Percentiles rank a stretch among this genome's conserved stretches.
These are phyloP conservation scores for Zelonia costaricensis DNA, from an alignment of 208 protist species.

Conservation along the genomic window DNA sequence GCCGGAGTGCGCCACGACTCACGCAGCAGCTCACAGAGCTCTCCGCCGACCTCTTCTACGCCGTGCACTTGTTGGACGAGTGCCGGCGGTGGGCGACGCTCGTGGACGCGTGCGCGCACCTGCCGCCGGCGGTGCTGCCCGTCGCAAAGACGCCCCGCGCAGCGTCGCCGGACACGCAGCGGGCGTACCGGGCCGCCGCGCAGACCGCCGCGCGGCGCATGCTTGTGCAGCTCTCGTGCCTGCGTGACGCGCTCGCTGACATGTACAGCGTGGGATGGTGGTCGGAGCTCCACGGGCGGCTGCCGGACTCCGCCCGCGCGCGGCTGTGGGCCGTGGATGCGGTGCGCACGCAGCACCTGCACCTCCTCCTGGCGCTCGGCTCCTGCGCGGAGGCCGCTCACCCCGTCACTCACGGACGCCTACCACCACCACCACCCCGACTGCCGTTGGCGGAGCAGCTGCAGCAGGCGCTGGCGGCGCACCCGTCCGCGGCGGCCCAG, in stretches of 20 bases:
- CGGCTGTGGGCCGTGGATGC: constrained; percentile 9
- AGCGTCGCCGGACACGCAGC: no score
- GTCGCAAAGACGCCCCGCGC: no score
- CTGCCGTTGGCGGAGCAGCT: constrained; percentile 12
- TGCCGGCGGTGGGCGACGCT: constrained; percentile 12
- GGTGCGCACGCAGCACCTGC: constrained; percentile 20
- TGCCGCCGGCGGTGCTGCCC: no score
- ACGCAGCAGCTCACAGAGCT: background rate
- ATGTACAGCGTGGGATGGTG: constrained; percentile 20
- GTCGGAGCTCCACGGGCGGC: background rate
- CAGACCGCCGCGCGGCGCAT: background rate
- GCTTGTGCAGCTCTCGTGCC: background rate
- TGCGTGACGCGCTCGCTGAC: background rate
- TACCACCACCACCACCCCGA: background rate
- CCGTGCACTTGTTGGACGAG: constrained; percentile 13
- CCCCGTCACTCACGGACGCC: no score
- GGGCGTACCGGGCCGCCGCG: no score
- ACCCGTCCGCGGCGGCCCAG: background rate
- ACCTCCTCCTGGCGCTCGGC: background rate
- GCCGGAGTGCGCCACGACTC: no score
- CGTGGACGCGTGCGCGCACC: no score
- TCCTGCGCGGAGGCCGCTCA: no score
- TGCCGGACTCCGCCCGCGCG: background rate
- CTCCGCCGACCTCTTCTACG: background rate
- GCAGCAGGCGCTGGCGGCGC: constrained; percentile 4